Evolutionary conservation across 2,329 filamentous ascomycete genomes (phyloP).

Genomic region (Aspergillus novofumigatus): DNA sequence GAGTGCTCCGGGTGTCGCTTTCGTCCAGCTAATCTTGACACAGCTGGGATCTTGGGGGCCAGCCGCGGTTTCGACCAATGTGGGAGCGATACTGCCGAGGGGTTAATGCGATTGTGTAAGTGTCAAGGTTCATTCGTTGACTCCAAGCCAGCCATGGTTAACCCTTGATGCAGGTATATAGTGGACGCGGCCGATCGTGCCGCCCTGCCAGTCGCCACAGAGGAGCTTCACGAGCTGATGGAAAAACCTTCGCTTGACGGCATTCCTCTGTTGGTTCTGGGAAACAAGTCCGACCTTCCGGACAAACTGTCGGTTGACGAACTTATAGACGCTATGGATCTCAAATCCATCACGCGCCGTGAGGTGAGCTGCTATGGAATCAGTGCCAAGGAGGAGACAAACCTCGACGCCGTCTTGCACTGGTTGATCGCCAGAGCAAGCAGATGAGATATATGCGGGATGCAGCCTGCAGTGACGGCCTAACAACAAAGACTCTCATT

Average conservation of each 20-base stretch:
- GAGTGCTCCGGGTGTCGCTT: not conserved
- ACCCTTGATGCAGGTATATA: slow-evolving; percentile 63
- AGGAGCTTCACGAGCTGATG: slow-evolving; percentile 88
- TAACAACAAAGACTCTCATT: slow-evolving; percentile 5
- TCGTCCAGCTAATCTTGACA: slow-evolving; percentile 13
- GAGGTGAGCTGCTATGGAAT: slow-evolving; percentile 99
- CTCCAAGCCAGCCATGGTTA: slow-evolving; percentile 1
- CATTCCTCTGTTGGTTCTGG: slow-evolving; percentile 88
- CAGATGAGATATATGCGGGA: slow-evolving; percentile 48
- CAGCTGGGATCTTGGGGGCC: slow-evolving; percentile 93
- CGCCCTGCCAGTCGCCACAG: slow-evolving; percentile 76
- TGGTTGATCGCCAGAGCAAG: slow-evolving; percentile 91
- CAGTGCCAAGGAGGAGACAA: slow-evolving; percentile 97
- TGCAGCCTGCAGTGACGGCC: not conserved
- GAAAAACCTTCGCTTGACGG: slow-evolving; percentile 77
- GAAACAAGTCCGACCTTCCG: slow-evolving; percentile 95
- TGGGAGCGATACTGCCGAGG: slow-evolving; percentile 98
- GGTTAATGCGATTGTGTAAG: slow-evolving; percentile 89
- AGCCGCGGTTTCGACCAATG: slow-evolving; percentile 96
- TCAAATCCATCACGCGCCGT: slow-evolving; percentile 82
- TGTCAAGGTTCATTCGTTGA: not conserved
- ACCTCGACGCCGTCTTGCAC: slow-evolving; percentile 92
- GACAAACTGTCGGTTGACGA: slow-evolving; percentile 90
- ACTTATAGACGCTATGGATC: slow-evolving; percentile 84
- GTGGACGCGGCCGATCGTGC: slow-evolving; percentile 88